A percentile compares a stretch with the other conserved stretches of the same genome.
Conservation (phyloP, 768 basidiomycete genomes). For the Leccinum subtestaceum region DNA sequence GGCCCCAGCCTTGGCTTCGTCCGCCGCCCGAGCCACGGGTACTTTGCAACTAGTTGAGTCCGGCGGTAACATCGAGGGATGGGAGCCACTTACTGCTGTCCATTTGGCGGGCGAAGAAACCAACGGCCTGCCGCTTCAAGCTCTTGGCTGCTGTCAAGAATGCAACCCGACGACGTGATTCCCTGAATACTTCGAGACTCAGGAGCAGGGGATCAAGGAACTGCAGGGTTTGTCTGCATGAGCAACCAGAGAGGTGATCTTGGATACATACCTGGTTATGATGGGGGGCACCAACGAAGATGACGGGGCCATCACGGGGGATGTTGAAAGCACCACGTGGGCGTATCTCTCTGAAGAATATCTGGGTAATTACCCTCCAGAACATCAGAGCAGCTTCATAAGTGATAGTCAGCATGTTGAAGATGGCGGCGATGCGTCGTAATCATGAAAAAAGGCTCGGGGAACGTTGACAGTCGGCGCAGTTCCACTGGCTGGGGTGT, state of each 20-base stretch:
- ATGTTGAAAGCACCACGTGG: conserved; percentile 95
- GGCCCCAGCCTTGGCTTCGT: conserved; percentile 71
- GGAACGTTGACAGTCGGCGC: neutral
- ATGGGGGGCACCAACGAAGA: conserved; percentile 92
- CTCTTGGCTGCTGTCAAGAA: conserved; percentile 90
- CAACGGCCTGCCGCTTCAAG: conserved; percentile 75
- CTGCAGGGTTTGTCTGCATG: conserved; percentile 39
- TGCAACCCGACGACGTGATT: conserved; percentile 76
- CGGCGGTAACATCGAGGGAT: neutral
- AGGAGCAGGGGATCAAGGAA: conserved; percentile 91
- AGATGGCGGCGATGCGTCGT: conserved; percentile 3
- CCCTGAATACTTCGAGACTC: conserved; percentile 80
- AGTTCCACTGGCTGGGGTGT: neutral
- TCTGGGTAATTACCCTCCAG: conserved; percentile 82
- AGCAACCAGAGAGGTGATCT: conserved; percentile 3
- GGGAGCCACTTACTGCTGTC: conserved; percentile 66
- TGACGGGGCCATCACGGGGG: conserved; percentile 83
- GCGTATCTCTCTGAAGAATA: conserved; percentile 96
- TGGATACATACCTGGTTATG: conserved; percentile 70
- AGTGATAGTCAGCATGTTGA: conserved; percentile 27
- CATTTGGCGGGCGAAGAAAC: conserved; percentile 79
- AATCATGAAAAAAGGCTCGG: conserved; percentile 12
- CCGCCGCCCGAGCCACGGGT: conserved; percentile 89
- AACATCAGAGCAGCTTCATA: conserved; percentile 82
- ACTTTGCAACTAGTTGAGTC: conserved; percentile 47